Conservation (phyloP, 306 rosid genomes). For the Prunus padus region DNA sequence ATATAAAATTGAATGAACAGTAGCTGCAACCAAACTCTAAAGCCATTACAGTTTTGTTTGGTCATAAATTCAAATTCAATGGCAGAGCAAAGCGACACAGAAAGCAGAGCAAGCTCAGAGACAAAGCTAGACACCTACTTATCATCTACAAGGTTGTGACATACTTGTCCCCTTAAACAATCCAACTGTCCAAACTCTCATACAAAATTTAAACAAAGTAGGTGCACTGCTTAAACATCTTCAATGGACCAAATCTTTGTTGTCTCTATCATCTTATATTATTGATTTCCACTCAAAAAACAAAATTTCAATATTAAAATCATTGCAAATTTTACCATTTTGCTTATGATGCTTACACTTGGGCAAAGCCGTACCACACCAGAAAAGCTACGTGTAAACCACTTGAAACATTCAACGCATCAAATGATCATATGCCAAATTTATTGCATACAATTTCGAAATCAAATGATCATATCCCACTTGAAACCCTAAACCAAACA, state of each 20-base stretch:
- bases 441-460: constrained; percentile 21
- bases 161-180: not conserved
- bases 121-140: no score
- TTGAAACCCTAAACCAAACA: no score
- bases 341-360: constrained; percentile 25
- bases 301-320: not conserved
- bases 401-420: constrained; percentile 25
- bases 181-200: not conserved
- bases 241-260: not conserved
- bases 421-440: constrained; percentile 24
- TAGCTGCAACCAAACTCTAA: no score
- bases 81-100: no score
- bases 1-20: no score
- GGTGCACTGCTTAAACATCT: constrained; percentile 1
- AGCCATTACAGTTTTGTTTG: no score
- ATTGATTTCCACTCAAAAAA: not conserved
- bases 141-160: no score
- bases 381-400: constrained; percentile 19
- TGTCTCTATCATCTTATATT: not conserved
- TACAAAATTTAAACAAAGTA: not conserved
- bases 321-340: not conserved
- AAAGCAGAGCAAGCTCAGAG: no score
- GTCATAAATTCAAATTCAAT: no score
- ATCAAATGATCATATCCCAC: no score
- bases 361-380: constrained; percentile 28